Base-by-base conservation (phyloP, 768 basidiomycete genomes). In the Suillus hirtellus region DNA sequence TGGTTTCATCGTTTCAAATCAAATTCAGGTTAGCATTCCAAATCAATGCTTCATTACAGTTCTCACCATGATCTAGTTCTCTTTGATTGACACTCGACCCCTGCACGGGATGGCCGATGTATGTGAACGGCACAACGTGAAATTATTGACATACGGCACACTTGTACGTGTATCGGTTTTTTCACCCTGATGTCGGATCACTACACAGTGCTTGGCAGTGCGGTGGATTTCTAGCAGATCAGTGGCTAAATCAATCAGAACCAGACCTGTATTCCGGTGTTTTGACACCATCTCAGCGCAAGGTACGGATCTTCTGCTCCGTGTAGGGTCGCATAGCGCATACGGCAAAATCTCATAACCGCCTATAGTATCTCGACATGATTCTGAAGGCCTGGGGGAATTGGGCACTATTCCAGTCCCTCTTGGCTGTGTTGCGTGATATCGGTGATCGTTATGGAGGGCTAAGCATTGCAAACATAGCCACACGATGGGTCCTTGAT, bases 401-500 rank as follows among this genome's bases (percentile, higher is more conserved):
- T 55, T 94, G 92, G 92, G 67, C 78, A 9, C 82, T 93, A 34
- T 93, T 94, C 74, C 92, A 93, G 69, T 69, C 76, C 0, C 81
- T 94, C 0, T 76, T 94, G 47, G 61, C 70, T 24, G 81, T 83
- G 46, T 80, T 94, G 38, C 83, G 86, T 24, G 69, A 66, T n/a
- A 82, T 93, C 61, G 92, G 86, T 4, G 83, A 89, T 77, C 84
- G 82, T 27, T 87, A 92, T 72, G 82, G 80, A 24, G 83, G 84
- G 12, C 76, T 80, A 53, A 89, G 86, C 74, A 86, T 94, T 43
- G 85, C 92, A 60, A 93, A 93, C 70, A 78, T 94, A 44, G 90
- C 92, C 38, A 89, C 86, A 2, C 86, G 92, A 17, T 93, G 92
- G 92, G 89, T 93, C 0, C 79, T 94, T 24, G 90, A 94, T 76